Evolutionary conservation across 1,139 yeast species (phyloP), one percentile per base, ranked within the genome.

Genomic region (Kodamaea ohmeri): DNA sequence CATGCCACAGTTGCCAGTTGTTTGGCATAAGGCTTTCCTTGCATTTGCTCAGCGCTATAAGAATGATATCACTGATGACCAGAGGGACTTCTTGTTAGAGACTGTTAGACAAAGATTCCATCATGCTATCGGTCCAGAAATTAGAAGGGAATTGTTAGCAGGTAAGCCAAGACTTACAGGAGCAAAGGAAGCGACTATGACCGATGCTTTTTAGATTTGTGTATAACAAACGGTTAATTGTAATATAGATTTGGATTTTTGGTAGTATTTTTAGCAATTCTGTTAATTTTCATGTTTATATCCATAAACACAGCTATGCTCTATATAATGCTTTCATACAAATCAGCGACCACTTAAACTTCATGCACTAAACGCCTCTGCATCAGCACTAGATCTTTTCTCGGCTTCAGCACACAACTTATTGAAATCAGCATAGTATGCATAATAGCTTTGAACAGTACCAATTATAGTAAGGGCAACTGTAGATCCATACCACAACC

Each of bases 61-160:
- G 63, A 90, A 92, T 60, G 98, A 92, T 68, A 87, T 92, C 43
- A 92, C 98, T 12, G 96, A 88, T 53, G 98, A 94, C 58, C 99
- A 92, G 70, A 77, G 96, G 57, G 98, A 92, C 52, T 88, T 90
- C 63, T 68, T 92, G 45, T 65, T 92, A 56, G 97, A 92, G 52
- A 90, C 96, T 3, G 79, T 89, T 14, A 83, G 96, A 63, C 90
- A 84, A 58, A 84, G 96, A 63, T 83, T 83, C 38, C 99, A 92
- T 57, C 84, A 74, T 47, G 83, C 82, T 21, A 86, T 92, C 46
- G 94, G 97, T 2, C 95, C 96, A 2, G 98, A 90, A 59, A 88
- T 92, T 41, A 78, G 98, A 64, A 80, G 97, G 53, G 98, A 94
- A 59, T 71, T 92, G 48, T 65, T 86, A 48, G 95, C 96, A 20